A percentile compares a stretch with the other conserved stretches of the same genome.
Conservation (phyloP, 495 filamentous ascomycete genomes). For the Diplogelasinospora grovesii region DNA sequence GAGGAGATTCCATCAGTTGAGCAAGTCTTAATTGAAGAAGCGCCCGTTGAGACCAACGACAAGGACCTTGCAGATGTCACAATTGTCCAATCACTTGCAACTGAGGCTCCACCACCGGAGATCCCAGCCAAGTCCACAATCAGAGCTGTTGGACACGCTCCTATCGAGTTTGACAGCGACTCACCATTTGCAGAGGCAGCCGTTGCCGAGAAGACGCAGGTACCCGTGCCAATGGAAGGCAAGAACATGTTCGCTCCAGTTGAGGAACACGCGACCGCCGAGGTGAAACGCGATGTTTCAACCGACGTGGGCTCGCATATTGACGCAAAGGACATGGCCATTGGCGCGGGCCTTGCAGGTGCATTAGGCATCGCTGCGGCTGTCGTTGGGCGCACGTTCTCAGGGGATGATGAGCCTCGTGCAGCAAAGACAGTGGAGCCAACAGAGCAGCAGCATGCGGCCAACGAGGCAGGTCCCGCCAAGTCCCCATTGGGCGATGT, state of each 20-base stretch:
- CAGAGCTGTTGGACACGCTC: too few species aligned
- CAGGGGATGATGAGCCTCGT: slow-evolving; percentile 9
- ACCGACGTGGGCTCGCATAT: slow-evolving; percentile 3
- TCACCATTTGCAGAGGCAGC: too few species aligned
- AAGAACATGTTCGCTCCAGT: neutral
- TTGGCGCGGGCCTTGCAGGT: slow-evolving; percentile 20
- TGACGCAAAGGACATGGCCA: slow-evolving; percentile 17
- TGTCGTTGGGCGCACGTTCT: slow-evolving; percentile 12
- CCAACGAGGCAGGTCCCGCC: slow-evolving; percentile 10
- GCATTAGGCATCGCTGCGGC: slow-evolving; percentile 15
- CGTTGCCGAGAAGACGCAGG: too few species aligned
- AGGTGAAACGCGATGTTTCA: neutral
- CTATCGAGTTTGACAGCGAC: too few species aligned
- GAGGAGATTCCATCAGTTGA: too few species aligned
- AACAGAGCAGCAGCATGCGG: slow-evolving; percentile 18
- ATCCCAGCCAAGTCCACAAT: too few species aligned
- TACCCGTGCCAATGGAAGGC: neutral
- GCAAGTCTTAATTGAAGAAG: too few species aligned
- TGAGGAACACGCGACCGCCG: neutral
- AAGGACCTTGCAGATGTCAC: too few species aligned
- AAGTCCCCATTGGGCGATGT: slow-evolving; percentile 1
- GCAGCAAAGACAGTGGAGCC: slow-evolving; percentile 11
- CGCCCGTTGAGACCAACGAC: too few species aligned
- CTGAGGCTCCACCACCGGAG: too few species aligned
- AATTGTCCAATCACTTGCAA: too few species aligned